phyloP scores from a whole-genome alignment of 441 rosid species.

The Dalechampia spathulata region DNA sequence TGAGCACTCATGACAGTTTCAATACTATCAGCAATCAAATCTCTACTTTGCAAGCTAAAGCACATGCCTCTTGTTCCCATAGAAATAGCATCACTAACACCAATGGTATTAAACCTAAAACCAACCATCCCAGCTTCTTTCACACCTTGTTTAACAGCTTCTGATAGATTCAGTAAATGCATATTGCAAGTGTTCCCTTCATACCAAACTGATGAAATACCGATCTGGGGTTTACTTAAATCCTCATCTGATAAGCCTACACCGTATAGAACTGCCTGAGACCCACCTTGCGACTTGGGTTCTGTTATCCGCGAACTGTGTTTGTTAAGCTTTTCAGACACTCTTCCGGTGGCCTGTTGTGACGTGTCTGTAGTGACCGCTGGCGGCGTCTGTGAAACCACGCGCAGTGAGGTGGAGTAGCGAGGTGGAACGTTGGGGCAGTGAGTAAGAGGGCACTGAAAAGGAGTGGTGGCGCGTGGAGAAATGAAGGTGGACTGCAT shows the following conservation, averaged over 20 bases:
- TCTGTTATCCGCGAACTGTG: slow-evolving; percentile 75
- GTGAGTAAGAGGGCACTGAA: slow-evolving; percentile 16
- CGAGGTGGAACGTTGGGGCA: slow-evolving; percentile 23
- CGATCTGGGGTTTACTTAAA: slow-evolving; percentile 75
- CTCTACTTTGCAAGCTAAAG: slow-evolving; percentile 88
- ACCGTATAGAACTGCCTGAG: slow-evolving; percentile 91
- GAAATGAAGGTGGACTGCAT: slow-evolving; percentile 60
- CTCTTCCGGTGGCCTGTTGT: slow-evolving; percentile 16
- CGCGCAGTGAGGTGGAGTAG: slow-evolving; percentile 20
- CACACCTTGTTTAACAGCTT: slow-evolving; percentile 84
- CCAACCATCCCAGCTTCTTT: slow-evolving; percentile 82
- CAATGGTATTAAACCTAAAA: slow-evolving; percentile 85
- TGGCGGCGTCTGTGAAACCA: slow-evolving; percentile 25
- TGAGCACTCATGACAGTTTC: slow-evolving; percentile 99
- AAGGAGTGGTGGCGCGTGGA: slow-evolving; percentile 33
- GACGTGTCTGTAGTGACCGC: slow-evolving; percentile 34
- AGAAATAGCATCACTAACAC: slow-evolving; percentile 92
- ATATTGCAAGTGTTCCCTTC: slow-evolving; percentile 97
- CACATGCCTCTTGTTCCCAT: slow-evolving; percentile 98
- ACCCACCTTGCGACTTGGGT: slow-evolving; percentile 97
- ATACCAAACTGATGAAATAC: slow-evolving; percentile 91
- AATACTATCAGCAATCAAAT: slow-evolving; percentile 94
- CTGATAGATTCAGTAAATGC: slow-evolving; percentile 73
- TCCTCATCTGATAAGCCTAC: slow-evolving; percentile 86
- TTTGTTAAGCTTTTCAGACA: slow-evolving; percentile 51